phyloP scores from a whole-genome alignment of 768 basidiomycete genomes.

The Lentinula edodes region DNA sequence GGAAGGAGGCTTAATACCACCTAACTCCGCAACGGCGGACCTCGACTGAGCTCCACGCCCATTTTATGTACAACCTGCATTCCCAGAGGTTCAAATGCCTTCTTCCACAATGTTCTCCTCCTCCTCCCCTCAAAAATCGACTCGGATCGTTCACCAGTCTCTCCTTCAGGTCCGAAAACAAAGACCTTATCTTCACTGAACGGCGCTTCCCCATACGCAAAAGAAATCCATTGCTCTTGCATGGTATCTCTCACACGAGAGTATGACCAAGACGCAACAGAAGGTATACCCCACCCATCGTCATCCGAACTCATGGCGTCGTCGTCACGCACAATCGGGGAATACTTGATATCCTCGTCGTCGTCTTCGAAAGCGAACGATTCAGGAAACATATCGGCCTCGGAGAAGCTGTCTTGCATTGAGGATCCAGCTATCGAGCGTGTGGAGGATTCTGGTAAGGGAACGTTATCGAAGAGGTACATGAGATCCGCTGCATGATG shows the following conservation, averaged over 20 bases:
- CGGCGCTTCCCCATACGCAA: conserved; percentile 68
- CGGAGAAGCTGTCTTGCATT: not conserved
- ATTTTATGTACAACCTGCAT: conserved; percentile 64
- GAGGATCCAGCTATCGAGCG: conserved; percentile 10
- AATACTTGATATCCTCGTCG: conserved; percentile 23
- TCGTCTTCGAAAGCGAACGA: conserved; percentile 21
- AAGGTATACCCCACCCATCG: conserved; percentile 28
- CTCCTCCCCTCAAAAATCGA: conserved; percentile 64
- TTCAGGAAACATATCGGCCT: conserved; percentile 22
- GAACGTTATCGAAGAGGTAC: conserved; percentile 75
- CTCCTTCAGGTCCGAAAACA: conserved; percentile 81
- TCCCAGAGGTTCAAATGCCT: conserved; percentile 65
- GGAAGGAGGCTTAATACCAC: not conserved
- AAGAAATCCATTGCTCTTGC: conserved; percentile 70
- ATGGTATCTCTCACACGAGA: conserved; percentile 62
- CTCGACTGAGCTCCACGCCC: conserved; percentile 68
- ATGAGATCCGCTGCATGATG: conserved; percentile 71
- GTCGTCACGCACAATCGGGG: conserved; percentile 15
- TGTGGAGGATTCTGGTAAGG: conserved; percentile 37
- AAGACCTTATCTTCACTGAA: conserved; percentile 68
- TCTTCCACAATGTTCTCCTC: conserved; percentile 54
- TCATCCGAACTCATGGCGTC: conserved; percentile 11
- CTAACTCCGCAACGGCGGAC: conserved; percentile 35
- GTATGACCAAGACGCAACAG: conserved; percentile 66
- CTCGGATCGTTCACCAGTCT: conserved; percentile 65